Percentiles rank a stretch among this genome's conserved stretches.
Conservation (phyloP, 2,329 filamentous ascomycete genomes). For the Fusarium luffae region DNA sequence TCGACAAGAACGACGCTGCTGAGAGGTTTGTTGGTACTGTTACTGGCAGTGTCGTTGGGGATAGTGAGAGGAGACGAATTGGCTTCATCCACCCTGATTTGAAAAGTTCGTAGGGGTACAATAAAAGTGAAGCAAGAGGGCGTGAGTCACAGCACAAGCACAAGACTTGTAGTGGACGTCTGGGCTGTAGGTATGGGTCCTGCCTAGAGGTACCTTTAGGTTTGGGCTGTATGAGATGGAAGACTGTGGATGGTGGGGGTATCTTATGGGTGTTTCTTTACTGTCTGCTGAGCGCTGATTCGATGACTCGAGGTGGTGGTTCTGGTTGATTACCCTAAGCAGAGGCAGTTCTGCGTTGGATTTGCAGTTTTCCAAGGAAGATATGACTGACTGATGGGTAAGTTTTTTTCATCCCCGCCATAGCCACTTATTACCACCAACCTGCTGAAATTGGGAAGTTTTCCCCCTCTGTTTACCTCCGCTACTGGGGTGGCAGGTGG, state of each 20-base stretch:
- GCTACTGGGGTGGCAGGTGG: neutral
- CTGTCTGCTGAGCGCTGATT: slow-evolving; percentile 40
- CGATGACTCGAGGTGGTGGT: slow-evolving; percentile 31
- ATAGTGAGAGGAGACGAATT: slow-evolving; percentile 41
- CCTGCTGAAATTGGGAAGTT: neutral
- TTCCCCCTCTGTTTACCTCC: neutral
- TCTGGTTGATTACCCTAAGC: slow-evolving; percentile 33
- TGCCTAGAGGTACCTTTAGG: neutral
- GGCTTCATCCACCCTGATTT: slow-evolving; percentile 46
- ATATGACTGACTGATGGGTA: slow-evolving; percentile 6
- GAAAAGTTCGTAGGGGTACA: slow-evolving; percentile 24
- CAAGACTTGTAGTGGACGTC: slow-evolving; percentile 15
- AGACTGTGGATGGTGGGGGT: slow-evolving; percentile 41
- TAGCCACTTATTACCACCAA: slow-evolving; percentile 1
- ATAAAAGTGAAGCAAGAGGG: slow-evolving; percentile 30
- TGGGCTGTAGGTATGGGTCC: slow-evolving; percentile 12
- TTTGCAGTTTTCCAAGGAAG: slow-evolving; percentile 8
- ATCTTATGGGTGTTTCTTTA: slow-evolving; percentile 35
- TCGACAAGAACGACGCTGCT: slow-evolving; percentile 31
- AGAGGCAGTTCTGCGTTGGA: neutral
- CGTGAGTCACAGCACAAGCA: slow-evolving; percentile 44
- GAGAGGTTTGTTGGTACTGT: slow-evolving; percentile 13
- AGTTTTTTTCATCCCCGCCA: slow-evolving; percentile 15
- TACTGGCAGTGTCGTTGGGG: slow-evolving; percentile 26
- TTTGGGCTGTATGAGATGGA: slow-evolving; percentile 21